Conservation (phyloP, 2,329 filamentous ascomycete species). For the Alternaria brassicicola region DNA sequence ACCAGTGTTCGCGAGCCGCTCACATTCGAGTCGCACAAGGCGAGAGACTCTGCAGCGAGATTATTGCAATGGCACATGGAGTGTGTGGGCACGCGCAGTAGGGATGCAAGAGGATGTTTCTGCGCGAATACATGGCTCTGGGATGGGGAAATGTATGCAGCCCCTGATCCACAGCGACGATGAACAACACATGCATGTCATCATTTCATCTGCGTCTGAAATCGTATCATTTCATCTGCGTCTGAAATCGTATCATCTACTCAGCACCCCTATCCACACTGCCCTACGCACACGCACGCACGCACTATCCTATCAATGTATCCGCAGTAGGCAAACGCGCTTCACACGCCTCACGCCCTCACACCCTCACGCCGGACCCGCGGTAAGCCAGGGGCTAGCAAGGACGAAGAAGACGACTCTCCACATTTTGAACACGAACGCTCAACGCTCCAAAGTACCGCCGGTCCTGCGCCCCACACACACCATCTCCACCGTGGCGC, state of each 20-base stretch:
- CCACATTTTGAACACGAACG: background rate
- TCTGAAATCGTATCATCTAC: background rate
- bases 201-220: no score
- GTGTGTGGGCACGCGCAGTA: no score
- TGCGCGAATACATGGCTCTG: no score
- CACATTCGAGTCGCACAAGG: no score
- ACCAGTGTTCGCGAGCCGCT: background rate
- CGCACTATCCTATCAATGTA: background rate
- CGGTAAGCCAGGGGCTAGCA: background rate
- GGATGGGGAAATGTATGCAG: no score
- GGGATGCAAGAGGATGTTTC: no score
- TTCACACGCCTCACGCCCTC: background rate
- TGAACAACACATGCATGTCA: no score
- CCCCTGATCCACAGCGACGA: no score
- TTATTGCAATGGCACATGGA: no score
- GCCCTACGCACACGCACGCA: background rate
- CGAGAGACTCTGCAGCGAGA: no score
- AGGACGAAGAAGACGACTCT: background rate
- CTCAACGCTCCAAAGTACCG: background rate
- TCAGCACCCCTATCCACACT: background rate
- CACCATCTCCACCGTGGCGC: constrained; percentile 5
- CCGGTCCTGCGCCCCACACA: constrained; percentile 7
- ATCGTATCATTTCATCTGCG: no score
- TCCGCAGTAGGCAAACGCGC: background rate
- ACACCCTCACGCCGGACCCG: background rate